Evolutionary conservation across 352 stramenopile species (phyloP).

Genomic region (Nothophytophthora sp.): DNA sequence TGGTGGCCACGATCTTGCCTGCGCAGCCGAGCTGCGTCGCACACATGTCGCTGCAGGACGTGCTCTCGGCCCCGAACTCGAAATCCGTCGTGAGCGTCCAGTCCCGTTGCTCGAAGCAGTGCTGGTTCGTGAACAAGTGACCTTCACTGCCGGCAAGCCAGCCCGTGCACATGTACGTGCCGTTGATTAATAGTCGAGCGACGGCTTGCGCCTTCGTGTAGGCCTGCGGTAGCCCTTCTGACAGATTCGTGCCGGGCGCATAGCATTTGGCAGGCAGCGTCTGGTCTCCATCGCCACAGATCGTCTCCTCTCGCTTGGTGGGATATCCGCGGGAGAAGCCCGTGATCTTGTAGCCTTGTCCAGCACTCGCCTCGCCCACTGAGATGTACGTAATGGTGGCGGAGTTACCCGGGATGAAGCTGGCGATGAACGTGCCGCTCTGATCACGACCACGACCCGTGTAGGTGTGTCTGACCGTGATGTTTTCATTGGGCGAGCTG

Average conservation of each 20-base stretch:
- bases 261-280: constrained; percentile 59
- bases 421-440: constrained; percentile 42
- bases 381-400: constrained; percentile 53
- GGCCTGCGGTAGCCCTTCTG: constrained; percentile 29
- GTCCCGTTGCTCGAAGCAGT: constrained; percentile 48
- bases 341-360: constrained; percentile 37
- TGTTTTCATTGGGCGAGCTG: constrained; percentile 27
- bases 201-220: constrained; percentile 45
- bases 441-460: constrained; percentile 36
- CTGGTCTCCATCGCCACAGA: constrained; percentile 56
- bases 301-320: constrained; percentile 27
- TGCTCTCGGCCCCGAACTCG: constrained; percentile 63
- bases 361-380: not conserved
- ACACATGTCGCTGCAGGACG: constrained; percentile 47
- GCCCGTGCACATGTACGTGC: constrained; percentile 53
- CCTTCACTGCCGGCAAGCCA: constrained; percentile 62
- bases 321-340: constrained; percentile 50
- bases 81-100: constrained; percentile 40
- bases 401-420: constrained; percentile 38
- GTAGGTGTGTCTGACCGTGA: constrained; percentile 30
- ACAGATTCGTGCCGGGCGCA: constrained; percentile 18
- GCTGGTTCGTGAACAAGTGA: constrained; percentile 75
- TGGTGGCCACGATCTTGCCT: constrained; percentile 45
- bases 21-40: constrained; percentile 40
- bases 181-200: constrained; percentile 62